Percentiles rank a stretch among this genome's conserved stretches.
phyloP scores from a whole-genome alignment of 768 basidiomycete genomes.

The Mycena vitilis region DNA sequence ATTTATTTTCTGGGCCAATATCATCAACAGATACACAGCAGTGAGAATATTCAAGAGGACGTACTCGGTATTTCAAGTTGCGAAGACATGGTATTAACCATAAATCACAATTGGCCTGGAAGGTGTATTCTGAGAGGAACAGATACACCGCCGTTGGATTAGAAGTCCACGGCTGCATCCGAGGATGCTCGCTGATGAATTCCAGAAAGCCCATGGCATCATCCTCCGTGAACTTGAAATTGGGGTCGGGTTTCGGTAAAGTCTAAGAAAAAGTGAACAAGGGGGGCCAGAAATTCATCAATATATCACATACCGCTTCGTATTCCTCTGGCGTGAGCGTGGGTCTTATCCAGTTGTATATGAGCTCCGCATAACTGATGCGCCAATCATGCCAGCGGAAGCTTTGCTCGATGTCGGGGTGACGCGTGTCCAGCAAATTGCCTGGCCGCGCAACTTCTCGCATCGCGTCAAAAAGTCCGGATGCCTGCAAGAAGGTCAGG shows the following conservation, averaged over 20 bases:
- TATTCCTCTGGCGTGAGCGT: not conserved
- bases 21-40: not conserved
- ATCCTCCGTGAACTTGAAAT: not conserved
- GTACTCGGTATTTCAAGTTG: not conserved
- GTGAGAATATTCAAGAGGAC: not conserved
- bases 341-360: not conserved
- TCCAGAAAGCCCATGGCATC: not conserved
- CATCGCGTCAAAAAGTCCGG: not conserved
- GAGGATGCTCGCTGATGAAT: not conserved
- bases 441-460: not conserved
- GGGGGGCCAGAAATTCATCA: not conserved
- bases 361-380: not conserved
- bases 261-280: not conserved
- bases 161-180: conserved; percentile 7
- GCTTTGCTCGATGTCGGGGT: not conserved
- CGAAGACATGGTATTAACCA: conserved; percentile 11
- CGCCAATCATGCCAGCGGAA: not conserved
- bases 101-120: not conserved
- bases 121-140: not conserved
- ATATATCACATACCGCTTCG: not conserved
- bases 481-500: not conserved
- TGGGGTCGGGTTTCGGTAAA: not conserved
- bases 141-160: conserved; percentile 7
- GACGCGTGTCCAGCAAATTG: not conserved
- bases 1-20: not conserved